Evolutionary conservation across 176 grass and related monocot genomes (phyloP).

Genomic region (Oryza officinalis): DNA sequence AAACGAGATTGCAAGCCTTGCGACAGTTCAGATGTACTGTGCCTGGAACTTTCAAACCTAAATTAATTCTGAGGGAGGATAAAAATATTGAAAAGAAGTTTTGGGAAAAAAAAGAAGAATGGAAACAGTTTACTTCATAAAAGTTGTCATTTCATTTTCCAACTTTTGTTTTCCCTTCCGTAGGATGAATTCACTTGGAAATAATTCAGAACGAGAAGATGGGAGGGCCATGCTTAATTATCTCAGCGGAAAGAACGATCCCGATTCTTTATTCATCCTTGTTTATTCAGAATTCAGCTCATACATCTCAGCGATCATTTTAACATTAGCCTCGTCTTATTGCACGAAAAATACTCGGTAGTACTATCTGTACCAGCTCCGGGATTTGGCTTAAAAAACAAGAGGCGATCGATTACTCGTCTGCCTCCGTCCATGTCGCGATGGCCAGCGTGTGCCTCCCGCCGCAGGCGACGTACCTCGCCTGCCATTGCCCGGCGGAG

Average conservation of each 20-base stretch:
- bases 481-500: constrained; percentile 58
- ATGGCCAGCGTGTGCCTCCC: constrained; percentile 95
- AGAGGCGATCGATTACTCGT: constrained; percentile 1
- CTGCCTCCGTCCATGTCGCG: constrained; percentile 59
- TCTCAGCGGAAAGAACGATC: constrained; percentile 6
- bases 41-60: no score
- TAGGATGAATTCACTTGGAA: no score
- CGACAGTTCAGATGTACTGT: no score
- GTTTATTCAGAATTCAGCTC: background rate
- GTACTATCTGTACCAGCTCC: background rate
- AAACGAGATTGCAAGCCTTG: background rate
- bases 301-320: background rate
- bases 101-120: no score
- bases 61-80: background rate
- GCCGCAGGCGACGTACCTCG: constrained; percentile 85
- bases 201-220: no score
- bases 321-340: constrained; percentile 33
- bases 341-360: background rate
- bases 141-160: no score
- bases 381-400: background rate
- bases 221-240: background rate
- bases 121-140: no score
- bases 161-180: no score
- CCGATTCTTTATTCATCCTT: constrained; percentile 19
- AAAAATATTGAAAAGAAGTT: no score